These are phyloP conservation scores for Striga asiatica DNA, from an alignment of 257 asterid species.

Conservation along the genomic window DNA sequence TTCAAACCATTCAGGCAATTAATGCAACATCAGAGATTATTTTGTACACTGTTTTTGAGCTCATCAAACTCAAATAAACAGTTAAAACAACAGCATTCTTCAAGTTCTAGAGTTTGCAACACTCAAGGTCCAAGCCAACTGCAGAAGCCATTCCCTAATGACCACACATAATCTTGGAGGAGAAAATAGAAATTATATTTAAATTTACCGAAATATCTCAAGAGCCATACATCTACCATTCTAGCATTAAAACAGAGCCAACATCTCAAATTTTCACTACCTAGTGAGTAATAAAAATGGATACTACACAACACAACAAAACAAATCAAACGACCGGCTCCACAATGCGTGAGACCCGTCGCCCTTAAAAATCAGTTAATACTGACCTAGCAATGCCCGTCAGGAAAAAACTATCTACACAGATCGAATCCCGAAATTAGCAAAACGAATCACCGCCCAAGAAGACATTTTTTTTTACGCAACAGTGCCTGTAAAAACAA, in stretches of 20 bases:
- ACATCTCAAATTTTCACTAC: constrained; percentile 8
- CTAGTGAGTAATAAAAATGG: constrained; percentile 13
- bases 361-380: constrained; percentile 21
- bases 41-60: too few relatives aligned
- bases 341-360: constrained; percentile 36
- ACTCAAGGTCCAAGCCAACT: too few relatives aligned
- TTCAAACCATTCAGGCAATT: too few relatives aligned
- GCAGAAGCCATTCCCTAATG: too few relatives aligned
- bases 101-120: too few relatives aligned
- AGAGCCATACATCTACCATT: constrained; percentile 6
- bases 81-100: too few relatives aligned
- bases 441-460: constrained; percentile 9
- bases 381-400: constrained; percentile 32
- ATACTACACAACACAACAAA: constrained; percentile 20
- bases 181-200: too few relatives aligned
- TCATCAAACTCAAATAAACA: too few relatives aligned
- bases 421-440: constrained; percentile 17
- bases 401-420: constrained; percentile 21
- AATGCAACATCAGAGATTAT: too few relatives aligned
- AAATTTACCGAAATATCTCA: constrained; percentile 10
- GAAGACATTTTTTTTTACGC: constrained; percentile 21
- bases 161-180: too few relatives aligned
- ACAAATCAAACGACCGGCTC: constrained; percentile 20
- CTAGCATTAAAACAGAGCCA: constrained; percentile 18
- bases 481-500: constrained; percentile 23